phyloP scores from a whole-genome alignment of 2,329 filamentous ascomycete species.

The Clonostachys byssicola region DNA sequence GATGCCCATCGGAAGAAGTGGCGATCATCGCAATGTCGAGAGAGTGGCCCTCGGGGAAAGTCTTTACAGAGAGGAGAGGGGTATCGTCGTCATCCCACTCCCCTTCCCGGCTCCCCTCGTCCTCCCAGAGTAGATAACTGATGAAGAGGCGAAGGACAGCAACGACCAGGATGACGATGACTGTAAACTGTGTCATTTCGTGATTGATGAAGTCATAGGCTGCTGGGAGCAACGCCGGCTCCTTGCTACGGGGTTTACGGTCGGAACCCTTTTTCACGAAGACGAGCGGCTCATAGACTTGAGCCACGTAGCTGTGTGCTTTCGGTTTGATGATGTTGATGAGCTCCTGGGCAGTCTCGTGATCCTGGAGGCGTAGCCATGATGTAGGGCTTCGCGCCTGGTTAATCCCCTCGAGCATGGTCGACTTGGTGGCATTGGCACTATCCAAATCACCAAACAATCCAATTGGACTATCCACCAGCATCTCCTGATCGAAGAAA shows the following conservation, averaged over 20 bases:
- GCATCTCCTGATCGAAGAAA: conserved; percentile 61
- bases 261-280: conserved; percentile 68
- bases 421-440: background rate
- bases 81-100: conserved; percentile 38
- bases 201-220: conserved; percentile 64
- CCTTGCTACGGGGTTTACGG: conserved; percentile 48
- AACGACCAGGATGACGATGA: conserved; percentile 58
- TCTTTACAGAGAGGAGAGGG: conserved; percentile 54
- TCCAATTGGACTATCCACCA: conserved; percentile 17
- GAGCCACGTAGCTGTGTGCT: conserved; percentile 67
- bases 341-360: conserved; percentile 72
- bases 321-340: conserved; percentile 72
- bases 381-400: conserved; percentile 72
- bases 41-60: conserved; percentile 57
- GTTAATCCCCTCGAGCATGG: conserved; percentile 54
- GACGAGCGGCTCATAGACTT: conserved; percentile 70
- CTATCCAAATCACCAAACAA: conserved; percentile 1
- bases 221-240: conserved; percentile 27
- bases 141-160: conserved; percentile 66
- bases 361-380: conserved; percentile 74
- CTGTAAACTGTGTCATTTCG: conserved; percentile 53
- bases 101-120: conserved; percentile 39
- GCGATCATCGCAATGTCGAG: conserved; percentile 66
- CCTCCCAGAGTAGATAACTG: conserved; percentile 70
- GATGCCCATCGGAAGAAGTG: conserved; percentile 57